Evolutionary conservation across 805 yeast genomes (phyloP).

Genomic region (Vanderwaltozyma yarrowii): DNA sequence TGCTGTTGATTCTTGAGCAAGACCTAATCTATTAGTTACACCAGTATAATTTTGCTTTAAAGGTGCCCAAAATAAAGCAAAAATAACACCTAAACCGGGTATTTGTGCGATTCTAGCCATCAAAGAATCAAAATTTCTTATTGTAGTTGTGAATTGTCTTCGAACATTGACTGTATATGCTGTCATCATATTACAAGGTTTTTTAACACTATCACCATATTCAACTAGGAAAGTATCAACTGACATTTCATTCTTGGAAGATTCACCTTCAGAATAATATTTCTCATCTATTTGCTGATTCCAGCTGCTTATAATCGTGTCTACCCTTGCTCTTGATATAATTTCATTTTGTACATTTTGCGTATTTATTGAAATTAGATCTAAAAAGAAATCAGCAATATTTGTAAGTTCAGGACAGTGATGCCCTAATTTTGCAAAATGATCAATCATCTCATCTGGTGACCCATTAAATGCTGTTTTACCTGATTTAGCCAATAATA

Average conservation of each 20-base stretch:
- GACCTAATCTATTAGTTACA: slow-evolving; percentile 58
- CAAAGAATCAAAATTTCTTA: slow-evolving; percentile 46
- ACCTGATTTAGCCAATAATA: slow-evolving; percentile 67
- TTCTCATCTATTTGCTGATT: neutral
- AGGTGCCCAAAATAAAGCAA: slow-evolving; percentile 60
- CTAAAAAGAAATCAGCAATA: slow-evolving; percentile 67
- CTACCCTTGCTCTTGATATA: slow-evolving; percentile 33
- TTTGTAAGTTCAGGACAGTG: slow-evolving; percentile 52
- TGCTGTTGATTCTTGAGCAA: slow-evolving; percentile 63
- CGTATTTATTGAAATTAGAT: slow-evolving; percentile 50
- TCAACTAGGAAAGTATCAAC: slow-evolving; percentile 9
- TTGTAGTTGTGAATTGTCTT: slow-evolving; percentile 31
- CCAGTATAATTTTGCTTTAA: slow-evolving; percentile 38
- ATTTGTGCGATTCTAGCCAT: slow-evolving; percentile 58
- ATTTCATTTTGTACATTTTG: slow-evolving; percentile 35
- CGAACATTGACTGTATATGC: slow-evolving; percentile 33
- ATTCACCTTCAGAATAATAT: neutral
- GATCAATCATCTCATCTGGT: slow-evolving; percentile 34
- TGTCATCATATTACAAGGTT: slow-evolving; percentile 10
- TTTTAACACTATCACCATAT: slow-evolving; percentile 14
- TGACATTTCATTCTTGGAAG: slow-evolving; percentile 5
- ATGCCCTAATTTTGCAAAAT: slow-evolving; percentile 42
- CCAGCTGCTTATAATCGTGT: slow-evolving; percentile 33
- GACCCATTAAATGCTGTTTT: slow-evolving; percentile 57
- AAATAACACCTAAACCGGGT: slow-evolving; percentile 50